These are phyloP conservation scores for Coemansia erecta DNA, from an alignment of 192 early-diverging fungal species.

Conservation along the genomic window DNA sequence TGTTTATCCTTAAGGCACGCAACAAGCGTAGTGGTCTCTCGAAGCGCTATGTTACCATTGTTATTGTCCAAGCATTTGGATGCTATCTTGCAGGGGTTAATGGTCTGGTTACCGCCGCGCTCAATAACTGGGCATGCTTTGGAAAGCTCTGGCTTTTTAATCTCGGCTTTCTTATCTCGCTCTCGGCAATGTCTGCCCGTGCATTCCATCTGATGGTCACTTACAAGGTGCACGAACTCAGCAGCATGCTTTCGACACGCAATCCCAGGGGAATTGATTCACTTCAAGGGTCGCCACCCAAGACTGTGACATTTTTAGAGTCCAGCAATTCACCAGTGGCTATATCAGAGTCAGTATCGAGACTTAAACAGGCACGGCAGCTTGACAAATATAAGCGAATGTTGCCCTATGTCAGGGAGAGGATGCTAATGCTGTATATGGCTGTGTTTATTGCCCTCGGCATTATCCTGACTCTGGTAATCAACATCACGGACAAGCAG, in stretches of 20 bases:
- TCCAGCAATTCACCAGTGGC: too few species aligned
- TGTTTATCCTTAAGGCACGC: slow-evolving; percentile 21
- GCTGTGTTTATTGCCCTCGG: not conserved
- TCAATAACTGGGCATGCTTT: slow-evolving; percentile 40
- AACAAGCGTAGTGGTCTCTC: slow-evolving; percentile 34
- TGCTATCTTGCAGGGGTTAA: slow-evolving; percentile 25
- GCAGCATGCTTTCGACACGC: slow-evolving; percentile 7
- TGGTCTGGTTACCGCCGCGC: slow-evolving; percentile 20
- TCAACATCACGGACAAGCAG: slow-evolving; percentile 35
- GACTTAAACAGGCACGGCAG: slow-evolving; percentile 10
- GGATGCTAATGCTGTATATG: slow-evolving; percentile 23
- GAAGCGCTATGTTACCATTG: slow-evolving; percentile 25
- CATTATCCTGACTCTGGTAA: slow-evolving; percentile 11
- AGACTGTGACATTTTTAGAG: not conserved
- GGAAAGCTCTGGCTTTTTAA: slow-evolving; percentile 38
- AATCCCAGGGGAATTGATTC: not conserved
- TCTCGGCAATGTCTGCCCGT: slow-evolving; percentile 34
- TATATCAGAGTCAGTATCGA: slow-evolving; percentile 1
- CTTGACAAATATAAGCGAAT: slow-evolving; percentile 24
- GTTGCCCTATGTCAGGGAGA: slow-evolving; percentile 23
- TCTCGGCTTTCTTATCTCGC: slow-evolving; percentile 28
- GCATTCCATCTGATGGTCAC: slow-evolving; percentile 30
- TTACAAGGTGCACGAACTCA: slow-evolving; percentile 28
- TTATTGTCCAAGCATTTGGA: slow-evolving; percentile 23
- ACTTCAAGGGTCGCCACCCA: too few species aligned